Base-by-base conservation (phyloP, 2,329 filamentous ascomycete genomes). In the Zasmidium citrigriseum region DNA sequence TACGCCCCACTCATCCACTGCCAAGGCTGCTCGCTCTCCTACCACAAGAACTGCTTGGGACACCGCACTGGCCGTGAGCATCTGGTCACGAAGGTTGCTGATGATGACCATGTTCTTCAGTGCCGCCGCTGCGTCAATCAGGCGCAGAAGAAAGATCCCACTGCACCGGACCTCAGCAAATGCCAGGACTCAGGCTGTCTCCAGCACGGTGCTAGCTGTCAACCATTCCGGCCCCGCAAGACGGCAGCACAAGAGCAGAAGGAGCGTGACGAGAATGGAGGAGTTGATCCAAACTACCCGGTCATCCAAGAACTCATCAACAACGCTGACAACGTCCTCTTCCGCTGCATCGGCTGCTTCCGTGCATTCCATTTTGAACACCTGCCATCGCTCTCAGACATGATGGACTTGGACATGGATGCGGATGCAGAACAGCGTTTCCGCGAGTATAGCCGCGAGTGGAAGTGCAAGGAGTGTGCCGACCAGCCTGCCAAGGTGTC, bases 281-380 rank as follows among this genome's bases (percentile, higher is more conserved):
- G 92, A 18, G 79, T 86, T 34, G 93, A 98, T 69, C 93, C 92
- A 0, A 81, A 91, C 53, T 87, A 85, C 1, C 64, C 78, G 1
- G 86, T 97, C 2, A 76, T 85, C 3, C 71, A 80, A 0, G 70
- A 79, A 0, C 81, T 90, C 1, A 71, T 98, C 67, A 91, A 98
- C 75, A 93, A 95, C 63, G 68, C 82, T 0, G 79, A 86, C 2
- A 89, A 89, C 60, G 80, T 97, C 16, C 80, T 99, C 25, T 97
- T 97, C 72, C 87, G 95, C 55, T 99, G 95, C 74, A 79, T 77
- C 0, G 79, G 77, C 22, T 99, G 95, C 73, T 88, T 85, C 61
- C 84, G 92, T 57, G 89, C 81, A 7, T 97, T 88, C 78, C 95
- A 99, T 73, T 87, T 89, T 64, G 85, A 93, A 59, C 93, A 99